A percentile compares a stretch with the other conserved stretches of the same genome.
phyloP scores from a whole-genome alignment of 371 early-diverging fungal species.

The Mortierella sp. region DNA sequence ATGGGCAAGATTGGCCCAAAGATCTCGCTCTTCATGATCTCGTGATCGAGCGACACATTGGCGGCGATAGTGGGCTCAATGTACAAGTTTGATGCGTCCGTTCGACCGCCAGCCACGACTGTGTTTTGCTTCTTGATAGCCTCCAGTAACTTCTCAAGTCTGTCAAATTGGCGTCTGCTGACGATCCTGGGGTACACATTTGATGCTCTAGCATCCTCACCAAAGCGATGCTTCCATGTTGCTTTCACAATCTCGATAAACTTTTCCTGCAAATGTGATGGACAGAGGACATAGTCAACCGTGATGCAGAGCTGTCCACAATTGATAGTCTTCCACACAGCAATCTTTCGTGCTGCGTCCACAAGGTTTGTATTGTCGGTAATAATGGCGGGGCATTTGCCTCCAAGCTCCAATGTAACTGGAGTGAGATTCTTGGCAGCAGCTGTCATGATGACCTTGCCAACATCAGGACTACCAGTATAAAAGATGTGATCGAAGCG shows the following conservation, averaged over 20 bases:
- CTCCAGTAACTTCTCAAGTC: conserved; percentile 69
- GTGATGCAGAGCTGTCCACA: conserved; percentile 88
- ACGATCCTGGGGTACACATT: conserved; percentile 76
- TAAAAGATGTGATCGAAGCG: conserved; percentile 90
- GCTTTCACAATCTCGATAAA: conserved; percentile 63
- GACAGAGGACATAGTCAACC: conserved; percentile 84
- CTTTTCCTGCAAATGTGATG: conserved; percentile 59
- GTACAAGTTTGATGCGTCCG: conserved; percentile 27
- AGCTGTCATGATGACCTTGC: conserved; percentile 79
- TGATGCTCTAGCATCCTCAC: conserved; percentile 60
- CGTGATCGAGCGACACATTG: conserved; percentile 53
- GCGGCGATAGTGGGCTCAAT: conserved; percentile 65
- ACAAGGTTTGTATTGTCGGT: conserved; percentile 69
- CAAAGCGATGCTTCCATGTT: conserved; percentile 63
- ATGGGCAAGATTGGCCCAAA: conserved; percentile 84
- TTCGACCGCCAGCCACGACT: conserved; percentile 60
- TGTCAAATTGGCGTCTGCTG: conserved; percentile 70
- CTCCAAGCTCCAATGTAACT: conserved; percentile 89
- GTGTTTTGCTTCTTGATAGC: conserved; percentile 55
- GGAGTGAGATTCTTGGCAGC: conserved; percentile 83
- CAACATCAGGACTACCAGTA: conserved; percentile 87
- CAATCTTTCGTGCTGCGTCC: conserved; percentile 77
- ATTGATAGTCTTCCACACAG: conserved; percentile 74
- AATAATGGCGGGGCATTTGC: conserved; percentile 87
- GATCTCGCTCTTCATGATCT: conserved; percentile 68